Evolutionary conservation across 768 basidiomycete species (phyloP).

Genomic region (Melanogaster broomeanus): DNA sequence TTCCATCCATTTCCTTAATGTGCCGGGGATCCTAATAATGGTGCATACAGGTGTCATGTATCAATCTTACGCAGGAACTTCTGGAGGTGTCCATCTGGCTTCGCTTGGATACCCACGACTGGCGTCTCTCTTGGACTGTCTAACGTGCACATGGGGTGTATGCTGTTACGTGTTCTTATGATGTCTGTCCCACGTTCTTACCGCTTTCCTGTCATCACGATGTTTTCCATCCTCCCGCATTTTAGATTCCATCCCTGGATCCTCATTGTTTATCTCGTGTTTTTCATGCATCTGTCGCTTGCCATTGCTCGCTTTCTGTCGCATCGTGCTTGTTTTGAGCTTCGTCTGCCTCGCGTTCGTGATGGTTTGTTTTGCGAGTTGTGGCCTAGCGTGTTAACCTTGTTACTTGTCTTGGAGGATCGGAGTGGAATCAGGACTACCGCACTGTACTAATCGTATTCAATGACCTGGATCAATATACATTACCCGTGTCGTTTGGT

Average conservation of each 20-base stretch:
- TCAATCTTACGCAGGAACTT: background rate
- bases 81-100: background rate
- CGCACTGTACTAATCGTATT: slow-evolving; percentile 10
- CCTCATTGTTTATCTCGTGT: background rate
- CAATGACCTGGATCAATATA: background rate
- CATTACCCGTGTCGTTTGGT: background rate
- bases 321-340: background rate
- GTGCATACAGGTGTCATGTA: background rate
- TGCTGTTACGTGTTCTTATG: background rate
- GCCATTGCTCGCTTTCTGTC: slow-evolving; percentile 1
- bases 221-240: background rate
- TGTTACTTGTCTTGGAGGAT: background rate
- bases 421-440: background rate
- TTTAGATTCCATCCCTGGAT: background rate
- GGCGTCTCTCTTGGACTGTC: background rate
- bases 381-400: background rate
- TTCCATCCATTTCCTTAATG: background rate
- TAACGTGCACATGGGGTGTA: slow-evolving; percentile 1
- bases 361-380: too few species aligned
- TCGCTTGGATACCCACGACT: background rate
- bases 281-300: background rate
- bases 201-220: too few species aligned
- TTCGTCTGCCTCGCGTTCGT: background rate
- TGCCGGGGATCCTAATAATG: background rate
- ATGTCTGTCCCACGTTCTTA: background rate